Conservation (phyloP, 2,329 filamentous ascomycete genomes). For the Xylaria sp. region DNA sequence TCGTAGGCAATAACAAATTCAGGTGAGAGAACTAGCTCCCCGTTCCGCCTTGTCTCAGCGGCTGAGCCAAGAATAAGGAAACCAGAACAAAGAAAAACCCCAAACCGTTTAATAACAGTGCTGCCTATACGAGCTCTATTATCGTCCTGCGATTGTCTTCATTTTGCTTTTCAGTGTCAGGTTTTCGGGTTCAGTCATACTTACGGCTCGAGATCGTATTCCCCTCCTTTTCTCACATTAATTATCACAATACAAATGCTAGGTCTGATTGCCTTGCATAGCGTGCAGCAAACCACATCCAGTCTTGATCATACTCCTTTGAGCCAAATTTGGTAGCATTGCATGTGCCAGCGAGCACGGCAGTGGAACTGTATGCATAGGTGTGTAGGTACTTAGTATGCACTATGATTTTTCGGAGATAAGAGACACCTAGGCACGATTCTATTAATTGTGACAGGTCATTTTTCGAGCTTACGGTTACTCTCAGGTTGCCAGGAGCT, state of each 20-base stretch:
- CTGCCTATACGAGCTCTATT: not conserved
- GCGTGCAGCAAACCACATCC: not conserved
- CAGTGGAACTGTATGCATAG: too few species aligned
- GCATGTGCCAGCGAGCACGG: not conserved
- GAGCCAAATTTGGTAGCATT: not conserved
- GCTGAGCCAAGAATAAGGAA: slow-evolving; percentile 1
- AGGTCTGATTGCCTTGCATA: not conserved
- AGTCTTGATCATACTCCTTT: not conserved
- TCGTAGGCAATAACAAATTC: not conserved
- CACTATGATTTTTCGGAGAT: too few species aligned
- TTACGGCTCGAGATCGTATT: not conserved
- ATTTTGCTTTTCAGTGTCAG: not conserved
- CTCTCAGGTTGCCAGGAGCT: slow-evolving; percentile 6
- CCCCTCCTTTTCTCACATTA: not conserved
- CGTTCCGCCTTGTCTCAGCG: slow-evolving; percentile 13
- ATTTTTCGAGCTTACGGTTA: not conserved
- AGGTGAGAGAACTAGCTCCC: not conserved
- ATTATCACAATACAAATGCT: not conserved
- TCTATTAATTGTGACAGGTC: slow-evolving; percentile 17
- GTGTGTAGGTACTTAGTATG: too few species aligned
- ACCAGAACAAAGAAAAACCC: not conserved
- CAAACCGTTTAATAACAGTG: not conserved
- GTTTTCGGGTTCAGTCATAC: not conserved
- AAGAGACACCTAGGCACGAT: not conserved
- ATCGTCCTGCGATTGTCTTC: not conserved